Percentiles rank a stretch among this genome's conserved stretches.
Conservation (phyloP, 1,284 basidiomycete species). For the Heterobasidion irregulare region DNA sequence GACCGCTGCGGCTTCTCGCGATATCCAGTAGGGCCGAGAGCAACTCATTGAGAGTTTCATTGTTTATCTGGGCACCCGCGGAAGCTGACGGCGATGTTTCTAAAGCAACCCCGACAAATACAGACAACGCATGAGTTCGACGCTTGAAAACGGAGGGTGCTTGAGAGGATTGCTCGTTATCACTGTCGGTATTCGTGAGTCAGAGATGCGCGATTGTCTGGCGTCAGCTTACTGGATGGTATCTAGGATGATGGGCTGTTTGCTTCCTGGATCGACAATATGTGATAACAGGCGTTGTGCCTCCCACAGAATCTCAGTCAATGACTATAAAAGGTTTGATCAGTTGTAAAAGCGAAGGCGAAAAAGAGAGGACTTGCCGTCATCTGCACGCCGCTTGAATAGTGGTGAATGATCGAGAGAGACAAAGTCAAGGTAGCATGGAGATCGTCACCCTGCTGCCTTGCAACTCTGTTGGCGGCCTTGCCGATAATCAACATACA, state of each 20-base stretch:
- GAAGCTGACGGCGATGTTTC: slow-evolving; percentile 16
- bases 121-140: slow-evolving; percentile 58
- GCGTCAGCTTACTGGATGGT: slow-evolving; percentile 36
- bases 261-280: slow-evolving; percentile 29
- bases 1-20: slow-evolving; percentile 24
- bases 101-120: slow-evolving; percentile 46
- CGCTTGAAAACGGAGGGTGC: slow-evolving; percentile 36
- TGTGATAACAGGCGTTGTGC: slow-evolving; percentile 48
- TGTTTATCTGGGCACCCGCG: slow-evolving; percentile 7
- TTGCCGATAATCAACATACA: slow-evolving; percentile 86
- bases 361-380: slow-evolving; percentile 33
- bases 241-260: slow-evolving; percentile 47
- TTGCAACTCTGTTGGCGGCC: slow-evolving; percentile 58
- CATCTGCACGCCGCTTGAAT: slow-evolving; percentile 42
- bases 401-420: slow-evolving; percentile 56
- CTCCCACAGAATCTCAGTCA: slow-evolving; percentile 65
- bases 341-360: slow-evolving; percentile 11
- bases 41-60: slow-evolving; percentile 26
- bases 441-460: slow-evolving; percentile 58
- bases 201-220: too few species aligned
- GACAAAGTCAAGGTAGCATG: slow-evolving; percentile 59
- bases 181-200: slow-evolving; percentile 23
- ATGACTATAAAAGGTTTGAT: slow-evolving; percentile 32
- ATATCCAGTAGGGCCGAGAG: slow-evolving; percentile 37
- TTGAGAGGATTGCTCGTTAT: slow-evolving; percentile 43